These are phyloP conservation scores for Colletotrichum sp. DNA, from an alignment of 2,329 filamentous ascomycete species.

Conservation along the genomic window DNA sequence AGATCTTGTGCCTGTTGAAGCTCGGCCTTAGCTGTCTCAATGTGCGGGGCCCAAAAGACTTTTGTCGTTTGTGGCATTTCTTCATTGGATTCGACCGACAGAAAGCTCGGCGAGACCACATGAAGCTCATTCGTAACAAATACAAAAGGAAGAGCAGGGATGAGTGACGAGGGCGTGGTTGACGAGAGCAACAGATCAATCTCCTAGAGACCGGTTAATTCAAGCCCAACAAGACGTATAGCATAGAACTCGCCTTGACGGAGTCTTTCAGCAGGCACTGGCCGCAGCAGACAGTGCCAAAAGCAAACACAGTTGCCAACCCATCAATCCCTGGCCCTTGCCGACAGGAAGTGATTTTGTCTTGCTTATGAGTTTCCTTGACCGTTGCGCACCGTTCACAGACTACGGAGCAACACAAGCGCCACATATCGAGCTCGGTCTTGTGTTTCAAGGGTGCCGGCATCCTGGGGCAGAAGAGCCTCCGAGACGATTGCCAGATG, in stretches of 20 bases:
- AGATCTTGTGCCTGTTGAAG: conserved; percentile 68
- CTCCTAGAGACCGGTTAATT: conserved; percentile 58
- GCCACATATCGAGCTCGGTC: conserved; percentile 80
- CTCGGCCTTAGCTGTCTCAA: conserved; percentile 66
- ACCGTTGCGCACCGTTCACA: conserved; percentile 72
- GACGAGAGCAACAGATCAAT: conserved; percentile 70
- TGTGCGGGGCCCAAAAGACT: conserved; percentile 64
- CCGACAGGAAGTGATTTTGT: conserved; percentile 52
- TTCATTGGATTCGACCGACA: conserved; percentile 57
- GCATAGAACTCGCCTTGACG: conserved; percentile 62
- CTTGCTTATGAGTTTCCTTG: conserved; percentile 26
- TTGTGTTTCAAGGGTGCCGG: conserved; percentile 69
- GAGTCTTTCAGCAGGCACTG: conserved; percentile 65
- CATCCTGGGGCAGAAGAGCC: conserved; percentile 67
- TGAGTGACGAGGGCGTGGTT: conserved; percentile 62
- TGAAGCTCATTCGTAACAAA: conserved; percentile 67
- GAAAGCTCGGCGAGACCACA: conserved; percentile 59
- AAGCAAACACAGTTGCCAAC: conserved; percentile 73
- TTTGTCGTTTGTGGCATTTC: conserved; percentile 62
- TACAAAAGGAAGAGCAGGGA: conserved; percentile 72
- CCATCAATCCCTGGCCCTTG: conserved; percentile 66
- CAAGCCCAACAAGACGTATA: conserved; percentile 22
- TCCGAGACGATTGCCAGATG: conserved; percentile 75
- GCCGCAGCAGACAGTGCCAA: conserved; percentile 70
- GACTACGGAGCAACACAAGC: conserved; percentile 62